Evolutionary conservation across 2,329 filamentous ascomycete genomes (phyloP).

Genomic region (Penicillium freii): DNA sequence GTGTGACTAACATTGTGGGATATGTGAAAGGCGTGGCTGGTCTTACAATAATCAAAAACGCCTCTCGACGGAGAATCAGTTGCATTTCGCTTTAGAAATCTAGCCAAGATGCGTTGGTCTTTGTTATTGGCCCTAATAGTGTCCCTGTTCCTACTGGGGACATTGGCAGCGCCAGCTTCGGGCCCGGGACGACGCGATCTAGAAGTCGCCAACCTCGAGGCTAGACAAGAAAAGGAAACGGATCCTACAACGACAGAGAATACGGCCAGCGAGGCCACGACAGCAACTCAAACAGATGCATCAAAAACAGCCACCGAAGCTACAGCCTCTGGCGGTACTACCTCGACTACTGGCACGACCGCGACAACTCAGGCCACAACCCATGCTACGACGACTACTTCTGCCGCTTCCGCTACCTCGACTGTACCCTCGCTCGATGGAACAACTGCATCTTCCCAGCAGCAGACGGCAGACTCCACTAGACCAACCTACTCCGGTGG

Average conservation of each 20-base stretch:
- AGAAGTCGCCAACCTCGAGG: neutral
- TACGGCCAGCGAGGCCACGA: constrained; percentile 2
- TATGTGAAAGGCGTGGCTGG: neutral
- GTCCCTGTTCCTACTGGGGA: constrained; percentile 13
- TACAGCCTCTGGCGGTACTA: constrained; percentile 10
- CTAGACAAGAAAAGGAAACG: neutral
- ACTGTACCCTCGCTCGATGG: constrained; percentile 28
- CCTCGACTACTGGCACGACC: neutral
- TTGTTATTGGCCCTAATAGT: constrained; percentile 10
- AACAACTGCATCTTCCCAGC: constrained; percentile 11
- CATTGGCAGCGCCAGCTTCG: constrained; percentile 17
- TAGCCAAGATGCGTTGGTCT: constrained; percentile 20
- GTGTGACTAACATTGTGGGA: neutral
- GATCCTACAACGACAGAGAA: constrained; percentile 4
- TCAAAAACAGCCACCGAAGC: constrained; percentile 14
- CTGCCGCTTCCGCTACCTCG: constrained; percentile 19
- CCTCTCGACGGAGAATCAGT: neutral
- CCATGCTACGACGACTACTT: constrained; percentile 12
- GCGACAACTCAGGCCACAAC: neutral
- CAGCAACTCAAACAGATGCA: constrained; percentile 12
- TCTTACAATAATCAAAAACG: neutral
- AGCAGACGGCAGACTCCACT: constrained; percentile 14
- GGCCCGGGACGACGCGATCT: constrained; percentile 4
- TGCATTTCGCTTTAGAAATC: neutral
- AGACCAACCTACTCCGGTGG: constrained; percentile 28